Conservation (phyloP, 768 basidiomycete species). For the Amanita rimosa region DNA sequence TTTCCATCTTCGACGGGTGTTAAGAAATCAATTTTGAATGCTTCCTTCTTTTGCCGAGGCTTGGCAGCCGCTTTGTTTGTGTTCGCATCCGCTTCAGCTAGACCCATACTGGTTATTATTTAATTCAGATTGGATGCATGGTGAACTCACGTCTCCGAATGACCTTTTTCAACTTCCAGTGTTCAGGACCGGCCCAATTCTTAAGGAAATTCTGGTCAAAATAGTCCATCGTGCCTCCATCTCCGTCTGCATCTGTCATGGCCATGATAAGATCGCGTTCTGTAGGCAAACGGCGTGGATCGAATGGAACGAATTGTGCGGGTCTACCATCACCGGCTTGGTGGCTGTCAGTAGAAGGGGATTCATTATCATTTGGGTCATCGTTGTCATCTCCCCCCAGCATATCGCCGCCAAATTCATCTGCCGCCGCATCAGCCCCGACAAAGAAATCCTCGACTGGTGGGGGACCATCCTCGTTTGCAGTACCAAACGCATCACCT, state of each 20-base stretch:
- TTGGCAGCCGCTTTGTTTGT: slow-evolving; percentile 33
- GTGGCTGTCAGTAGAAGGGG: slow-evolving; percentile 30
- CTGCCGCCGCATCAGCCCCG: slow-evolving; percentile 35
- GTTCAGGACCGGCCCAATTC: slow-evolving; percentile 99
- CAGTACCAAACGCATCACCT: slow-evolving; percentile 28
- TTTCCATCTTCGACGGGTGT: slow-evolving; percentile 44
- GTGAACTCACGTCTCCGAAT: slow-evolving; percentile 56
- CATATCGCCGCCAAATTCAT: slow-evolving; percentile 15
- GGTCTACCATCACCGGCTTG: slow-evolving; percentile 24
- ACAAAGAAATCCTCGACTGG: slow-evolving; percentile 58
- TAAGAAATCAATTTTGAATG: slow-evolving; percentile 74
- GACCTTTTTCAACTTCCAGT: slow-evolving; percentile 90
- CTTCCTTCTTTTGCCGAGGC: slow-evolving; percentile 64
- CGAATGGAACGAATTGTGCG: slow-evolving; percentile 65
- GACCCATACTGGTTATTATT: background rate
- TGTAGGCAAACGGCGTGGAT: slow-evolving; percentile 68
- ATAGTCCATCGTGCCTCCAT: slow-evolving; percentile 67
- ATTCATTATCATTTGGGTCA: slow-evolving; percentile 31
- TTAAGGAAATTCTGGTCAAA: slow-evolving; percentile 81
- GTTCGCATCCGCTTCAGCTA: slow-evolving; percentile 22
- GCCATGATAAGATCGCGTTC: slow-evolving; percentile 80
- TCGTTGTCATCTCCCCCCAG: slow-evolving; percentile 18
- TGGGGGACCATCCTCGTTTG: slow-evolving; percentile 27
- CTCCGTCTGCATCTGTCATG: slow-evolving; percentile 54
- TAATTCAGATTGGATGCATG: background rate